A percentile compares a stretch with the other conserved stretches of the same genome.
Evolutionary conservation across 306 rosid species (phyloP).

Genomic region (Senna tora): DNA sequence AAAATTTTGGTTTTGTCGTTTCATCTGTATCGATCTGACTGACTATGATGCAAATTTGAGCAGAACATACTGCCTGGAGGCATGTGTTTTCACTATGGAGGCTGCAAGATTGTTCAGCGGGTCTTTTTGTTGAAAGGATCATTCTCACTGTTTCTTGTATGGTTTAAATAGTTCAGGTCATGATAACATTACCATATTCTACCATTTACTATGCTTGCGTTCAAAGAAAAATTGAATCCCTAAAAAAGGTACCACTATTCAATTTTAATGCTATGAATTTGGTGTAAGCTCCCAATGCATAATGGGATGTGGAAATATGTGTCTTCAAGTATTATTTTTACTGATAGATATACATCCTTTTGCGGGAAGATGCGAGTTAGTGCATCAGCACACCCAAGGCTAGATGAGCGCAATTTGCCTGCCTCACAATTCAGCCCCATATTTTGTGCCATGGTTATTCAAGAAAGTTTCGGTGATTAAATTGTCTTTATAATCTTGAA

Average conservation of each 20-base stretch:
- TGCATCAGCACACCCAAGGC: no score
- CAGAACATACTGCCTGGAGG: not conserved
- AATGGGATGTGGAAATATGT: not conserved
- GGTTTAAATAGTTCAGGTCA: not conserved
- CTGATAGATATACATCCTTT: no score
- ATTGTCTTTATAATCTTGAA: not conserved
- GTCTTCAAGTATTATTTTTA: no score
- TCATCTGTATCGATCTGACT: not conserved
- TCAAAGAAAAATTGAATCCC: not conserved
- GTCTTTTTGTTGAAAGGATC: not conserved
- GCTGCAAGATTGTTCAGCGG: not conserved
- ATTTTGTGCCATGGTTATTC: no score
- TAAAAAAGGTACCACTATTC: not conserved
- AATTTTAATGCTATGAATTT: no score
- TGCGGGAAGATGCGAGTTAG: no score
- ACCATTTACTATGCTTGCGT: not conserved
- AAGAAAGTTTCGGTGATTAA: not conserved
- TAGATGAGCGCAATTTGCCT: no score
- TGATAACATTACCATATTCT: not conserved
- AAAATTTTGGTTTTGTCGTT: not conserved
- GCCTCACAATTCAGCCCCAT: no score
- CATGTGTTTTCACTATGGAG: not conserved
- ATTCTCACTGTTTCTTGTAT: not conserved
- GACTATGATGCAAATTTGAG: not conserved
- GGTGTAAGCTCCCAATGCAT: not conserved